Evolutionary conservation across 768 basidiomycete species (phyloP).

Genomic region (Pleurotus salmoneostramineus): DNA sequence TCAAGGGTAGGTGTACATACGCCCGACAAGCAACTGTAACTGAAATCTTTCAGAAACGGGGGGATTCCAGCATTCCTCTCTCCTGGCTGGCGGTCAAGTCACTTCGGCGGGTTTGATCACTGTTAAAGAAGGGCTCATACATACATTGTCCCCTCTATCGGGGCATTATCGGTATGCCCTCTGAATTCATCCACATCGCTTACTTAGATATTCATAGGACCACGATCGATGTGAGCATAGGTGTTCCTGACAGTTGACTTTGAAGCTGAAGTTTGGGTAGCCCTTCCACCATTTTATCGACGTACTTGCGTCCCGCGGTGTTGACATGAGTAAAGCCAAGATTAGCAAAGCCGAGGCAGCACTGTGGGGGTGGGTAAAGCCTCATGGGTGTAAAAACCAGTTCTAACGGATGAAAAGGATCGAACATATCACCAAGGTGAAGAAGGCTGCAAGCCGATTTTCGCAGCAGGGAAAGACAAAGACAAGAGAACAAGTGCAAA

Average conservation of each 20-base stretch:
- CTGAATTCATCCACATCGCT: neutral
- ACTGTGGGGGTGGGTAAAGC: conserved; percentile 44
- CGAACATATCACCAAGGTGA: conserved; percentile 39
- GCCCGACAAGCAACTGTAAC: no score
- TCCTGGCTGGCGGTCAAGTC: conserved; percentile 52
- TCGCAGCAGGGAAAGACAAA: conserved; percentile 29
- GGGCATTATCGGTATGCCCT: conserved; percentile 54
- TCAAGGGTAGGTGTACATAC: conserved; percentile 39
- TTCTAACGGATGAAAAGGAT: conserved; percentile 26
- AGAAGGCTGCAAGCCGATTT: conserved; percentile 32
- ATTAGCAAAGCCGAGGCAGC: conserved; percentile 58
- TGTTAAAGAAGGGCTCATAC: conserved; percentile 57
- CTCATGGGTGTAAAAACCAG: neutral
- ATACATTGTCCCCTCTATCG: conserved; percentile 58
- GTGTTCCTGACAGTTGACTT: neutral
- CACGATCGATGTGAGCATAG: conserved; percentile 42
- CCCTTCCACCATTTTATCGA: conserved; percentile 58
- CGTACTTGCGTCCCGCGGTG: conserved; percentile 45
- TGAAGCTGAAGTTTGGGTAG: conserved; percentile 22
- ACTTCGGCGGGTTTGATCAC: conserved; percentile 65
- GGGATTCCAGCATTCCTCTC: conserved; percentile 64
- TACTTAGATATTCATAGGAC: conserved; percentile 29
- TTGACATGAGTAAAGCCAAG: conserved; percentile 56
- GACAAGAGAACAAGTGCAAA: conserved; percentile 21
- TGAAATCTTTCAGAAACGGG: conserved; percentile 37